Evolutionary conservation across 345 rosid species (phyloP), one percentile per base, ranked within the genome.

Genomic region (Boechera stricta): DNA sequence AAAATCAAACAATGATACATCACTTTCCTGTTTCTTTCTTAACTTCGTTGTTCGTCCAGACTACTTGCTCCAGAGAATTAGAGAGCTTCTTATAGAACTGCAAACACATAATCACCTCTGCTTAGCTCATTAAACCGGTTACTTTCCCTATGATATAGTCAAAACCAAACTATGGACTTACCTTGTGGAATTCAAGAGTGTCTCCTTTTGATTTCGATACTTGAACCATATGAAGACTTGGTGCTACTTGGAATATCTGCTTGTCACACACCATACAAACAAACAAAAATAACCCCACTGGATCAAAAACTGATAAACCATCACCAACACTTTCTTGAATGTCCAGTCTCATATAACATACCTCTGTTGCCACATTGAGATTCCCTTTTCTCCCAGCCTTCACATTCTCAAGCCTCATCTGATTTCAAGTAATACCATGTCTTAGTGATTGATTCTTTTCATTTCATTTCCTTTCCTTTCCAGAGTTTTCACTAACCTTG

Each of bases 361-460:
- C 98, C 97, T 94, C 95, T 2, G 97, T 92, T 5, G 94, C 84
- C 13, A 94, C 88, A 12, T 90, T 92, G 53, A 94, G 97, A 75
- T 94, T 90, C 57, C 98, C 97, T 77, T 94, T 94, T 76, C 98
- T 88, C 63, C 97, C 98, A 21, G 98, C 93, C 81, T 87, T 92
- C 72, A 84, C 72, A 66, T 90, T 94, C 82, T 90, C 93, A 33
- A 94, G 98, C 84, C 91, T 86, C 97, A 94, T 81, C 98, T 94
- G 69, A 52, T 45, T 72, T 61, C 26, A 36, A 69, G 48, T 31
- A 63, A 52, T 45, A 49, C 12, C 36, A 69, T 18, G 31, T 26
- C 64, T 41, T 45, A 69, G 47, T 28, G 11, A 16, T 58, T 44
- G 41, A n/a, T 57, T 10, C 3, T 53, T 28, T 36, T 56, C n/a